These are phyloP conservation scores for Bruguiera parviflora DNA, from an alignment of 345 rosid genomes.

Conservation along the genomic window DNA sequence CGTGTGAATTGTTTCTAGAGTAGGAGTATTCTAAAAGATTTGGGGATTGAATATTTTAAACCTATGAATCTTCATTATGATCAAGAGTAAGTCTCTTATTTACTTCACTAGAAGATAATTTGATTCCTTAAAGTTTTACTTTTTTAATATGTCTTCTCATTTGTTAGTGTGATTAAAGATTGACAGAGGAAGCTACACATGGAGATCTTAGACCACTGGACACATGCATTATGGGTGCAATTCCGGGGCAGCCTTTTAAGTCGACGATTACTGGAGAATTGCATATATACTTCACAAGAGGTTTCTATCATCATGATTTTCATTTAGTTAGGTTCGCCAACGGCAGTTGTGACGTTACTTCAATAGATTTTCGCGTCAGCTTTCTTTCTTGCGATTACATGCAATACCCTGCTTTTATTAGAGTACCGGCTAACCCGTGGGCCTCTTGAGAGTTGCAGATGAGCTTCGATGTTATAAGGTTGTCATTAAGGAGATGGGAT, in stretches of 20 bases:
- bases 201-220: slow-evolving; percentile 50
- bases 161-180: slow-evolving; percentile 25
- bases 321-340: no score
- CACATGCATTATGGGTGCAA: slow-evolving; percentile 39
- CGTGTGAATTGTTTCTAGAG: no score
- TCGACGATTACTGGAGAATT: slow-evolving; percentile 77
- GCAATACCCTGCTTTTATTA: slow-evolving; percentile 51
- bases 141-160: background rate
- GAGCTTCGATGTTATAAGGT: slow-evolving; percentile 53
- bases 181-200: slow-evolving; percentile 67
- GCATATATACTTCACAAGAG: slow-evolving; percentile 59
- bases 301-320: slow-evolving; percentile 20
- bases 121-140: background rate
- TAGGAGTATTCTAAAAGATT: no score
- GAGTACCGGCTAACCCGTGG: slow-evolving; percentile 65
- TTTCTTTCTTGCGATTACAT: slow-evolving; percentile 15
- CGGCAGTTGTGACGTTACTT: background rate
- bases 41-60: no score
- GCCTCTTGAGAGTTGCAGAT: slow-evolving; percentile 53
- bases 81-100: slow-evolving; percentile 22
- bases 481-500: slow-evolving; percentile 32
- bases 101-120: no score
- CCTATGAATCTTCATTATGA: no score
- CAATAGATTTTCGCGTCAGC: background rate
- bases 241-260: slow-evolving; percentile 76